Base-by-base conservation (phyloP, 768 basidiomycete species). In the Russula olivacea region DNA sequence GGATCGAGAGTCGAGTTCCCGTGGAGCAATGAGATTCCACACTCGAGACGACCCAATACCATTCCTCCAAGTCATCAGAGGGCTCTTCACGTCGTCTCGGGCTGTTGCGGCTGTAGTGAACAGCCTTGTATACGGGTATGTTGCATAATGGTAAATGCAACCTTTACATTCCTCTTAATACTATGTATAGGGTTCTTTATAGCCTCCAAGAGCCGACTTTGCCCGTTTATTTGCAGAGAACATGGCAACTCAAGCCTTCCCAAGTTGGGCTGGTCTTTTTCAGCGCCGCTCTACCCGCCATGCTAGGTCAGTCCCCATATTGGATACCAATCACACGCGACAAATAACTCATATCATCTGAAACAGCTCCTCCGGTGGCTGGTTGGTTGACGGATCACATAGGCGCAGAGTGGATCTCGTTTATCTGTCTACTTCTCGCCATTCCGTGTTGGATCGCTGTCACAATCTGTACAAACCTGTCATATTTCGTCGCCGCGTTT, bases 241-340 rank as follows among this genome's bases (percentile, higher is more conserved):
- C 71, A 6, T 78, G 72, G 68, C 68, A 69, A 8, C 69, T 77
- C 40, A 59, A 71, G 61, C 70, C 74, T 1, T 68, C 71, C 2
- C 70, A 74, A 70, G 83, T 88, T 11, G 89, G 89, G 9, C 68
- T 89, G n/a, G 79, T 88, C 17, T 86, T 85, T 70, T 74, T 90
- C 61, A 87, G 83, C 9, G 79, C 80, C 10, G 81, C 86, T 28
- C 72, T 87, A 8, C 88, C 87, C 1, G 81, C 83, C 0, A 69
- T 90, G 19, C 74, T 89, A 59, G 87, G 88, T 87, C 68, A 61
- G 83, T 69, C n/a, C 14, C 23, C 10, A 15, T 53, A 4, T 34
- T 34, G 56, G 25, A 49, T 43, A n/a, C 17, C 47, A 1, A 40
- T 40, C 38, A 23, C n/a, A 57, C 21, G n/a, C 12, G 7, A 2